phyloP scores from a whole-genome alignment of 257 asterid species.

The Ophiorrhiza pumila region DNA sequence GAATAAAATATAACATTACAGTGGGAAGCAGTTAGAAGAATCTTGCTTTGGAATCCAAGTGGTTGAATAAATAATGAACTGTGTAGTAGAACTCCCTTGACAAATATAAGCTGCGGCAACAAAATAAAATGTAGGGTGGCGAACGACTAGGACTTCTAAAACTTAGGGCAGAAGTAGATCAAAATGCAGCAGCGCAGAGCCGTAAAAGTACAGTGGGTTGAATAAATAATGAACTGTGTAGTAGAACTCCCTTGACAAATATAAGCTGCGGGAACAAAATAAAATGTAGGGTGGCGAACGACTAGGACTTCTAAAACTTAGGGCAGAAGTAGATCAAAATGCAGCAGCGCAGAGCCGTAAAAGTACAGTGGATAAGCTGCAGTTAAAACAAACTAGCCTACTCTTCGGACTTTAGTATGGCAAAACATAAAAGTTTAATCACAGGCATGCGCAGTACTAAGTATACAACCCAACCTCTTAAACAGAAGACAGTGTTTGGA shows the following conservation, averaged over 20 bases:
- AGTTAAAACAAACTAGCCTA: not conserved
- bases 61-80: not conserved
- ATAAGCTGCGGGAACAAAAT: not conserved
- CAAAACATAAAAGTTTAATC: not conserved
- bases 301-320: not conserved
- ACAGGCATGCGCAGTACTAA: not conserved
- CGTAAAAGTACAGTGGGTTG: too few relatives aligned
- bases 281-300: not conserved
- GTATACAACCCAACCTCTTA: not conserved
- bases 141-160: not conserved
- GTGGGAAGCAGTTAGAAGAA: not conserved
- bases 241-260: not conserved
- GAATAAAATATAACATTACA: not conserved
- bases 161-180: not conserved
- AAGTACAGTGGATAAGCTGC: not conserved
- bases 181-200: not conserved
- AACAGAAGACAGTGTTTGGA: slow-evolving; percentile 8
- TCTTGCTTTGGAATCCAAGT: not conserved
- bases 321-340: not conserved
- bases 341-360: not conserved
- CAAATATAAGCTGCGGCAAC: not conserved
- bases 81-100: not conserved
- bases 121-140: not conserved
- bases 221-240: not conserved
- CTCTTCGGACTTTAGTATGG: not conserved